Percentiles rank a stretch among this genome's conserved stretches.
phyloP scores from a whole-genome alignment of 2,329 filamentous ascomycete genomes.

The Pleoardoris graminearum region DNA sequence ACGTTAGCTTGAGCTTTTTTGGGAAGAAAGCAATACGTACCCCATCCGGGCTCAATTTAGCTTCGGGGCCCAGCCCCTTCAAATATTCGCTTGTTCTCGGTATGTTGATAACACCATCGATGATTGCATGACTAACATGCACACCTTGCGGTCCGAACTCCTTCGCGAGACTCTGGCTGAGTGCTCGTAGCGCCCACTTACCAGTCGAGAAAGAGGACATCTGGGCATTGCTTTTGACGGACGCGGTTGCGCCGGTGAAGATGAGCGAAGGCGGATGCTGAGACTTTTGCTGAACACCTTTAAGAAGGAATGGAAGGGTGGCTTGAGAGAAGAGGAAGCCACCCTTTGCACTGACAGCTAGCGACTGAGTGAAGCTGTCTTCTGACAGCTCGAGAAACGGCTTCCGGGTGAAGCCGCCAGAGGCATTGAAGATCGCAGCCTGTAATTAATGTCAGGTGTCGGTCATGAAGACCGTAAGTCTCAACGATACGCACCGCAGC shows the following conservation, averaged over 20 bases:
- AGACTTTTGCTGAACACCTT: slow-evolving; percentile 55
- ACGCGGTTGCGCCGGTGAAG: slow-evolving; percentile 85
- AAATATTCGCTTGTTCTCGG: slow-evolving; percentile 67
- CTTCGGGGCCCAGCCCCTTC: slow-evolving; percentile 60
- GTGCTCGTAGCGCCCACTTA: slow-evolving; percentile 77
- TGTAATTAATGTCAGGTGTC: slow-evolving; percentile 8
- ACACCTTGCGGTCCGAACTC: slow-evolving; percentile 86
- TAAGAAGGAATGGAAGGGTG: slow-evolving; percentile 70
- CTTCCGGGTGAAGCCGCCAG: slow-evolving; percentile 61
- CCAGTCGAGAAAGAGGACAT: slow-evolving; percentile 75
- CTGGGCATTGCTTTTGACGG: slow-evolving; percentile 69
- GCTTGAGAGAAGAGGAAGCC: slow-evolving; percentile 77
- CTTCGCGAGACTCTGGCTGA: slow-evolving; percentile 74
- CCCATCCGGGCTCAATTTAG: slow-evolving; percentile 74
- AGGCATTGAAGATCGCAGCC: slow-evolving; percentile 73
- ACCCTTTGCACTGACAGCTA: slow-evolving; percentile 57
- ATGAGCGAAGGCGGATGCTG: slow-evolving; percentile 76
- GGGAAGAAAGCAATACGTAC: slow-evolving; percentile 54
- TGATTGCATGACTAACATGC: slow-evolving; percentile 79
- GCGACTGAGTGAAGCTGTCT: slow-evolving; percentile 58
- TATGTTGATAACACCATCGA: slow-evolving; percentile 85
- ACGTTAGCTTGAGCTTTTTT: not conserved
- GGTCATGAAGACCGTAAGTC: not conserved
- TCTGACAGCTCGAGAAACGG: slow-evolving; percentile 64
- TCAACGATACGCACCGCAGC: slow-evolving; percentile 32